Evolutionary conservation across 495 filamentous ascomycete genomes (phyloP).

Genomic region (Penicillium longicatenatum): DNA sequence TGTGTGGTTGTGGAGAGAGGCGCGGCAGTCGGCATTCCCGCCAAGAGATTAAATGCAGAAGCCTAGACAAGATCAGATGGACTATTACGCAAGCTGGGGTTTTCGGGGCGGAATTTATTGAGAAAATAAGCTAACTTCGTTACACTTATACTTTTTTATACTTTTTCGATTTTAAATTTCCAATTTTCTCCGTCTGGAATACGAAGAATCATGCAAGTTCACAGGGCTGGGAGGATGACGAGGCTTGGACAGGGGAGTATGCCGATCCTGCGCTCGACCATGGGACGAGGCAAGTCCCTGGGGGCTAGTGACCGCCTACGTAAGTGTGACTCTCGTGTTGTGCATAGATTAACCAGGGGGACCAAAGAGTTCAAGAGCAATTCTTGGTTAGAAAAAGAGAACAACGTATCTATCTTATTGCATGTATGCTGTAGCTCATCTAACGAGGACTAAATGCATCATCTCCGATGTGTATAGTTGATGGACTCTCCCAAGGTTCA

Average conservation of each 20-base stretch:
- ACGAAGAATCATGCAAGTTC: constrained; percentile 4
- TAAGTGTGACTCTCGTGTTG: not conserved
- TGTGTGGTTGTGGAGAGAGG: not conserved
- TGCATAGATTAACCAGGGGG: not conserved
- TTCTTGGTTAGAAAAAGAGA: not conserved
- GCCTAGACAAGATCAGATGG: not conserved
- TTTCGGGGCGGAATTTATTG: not conserved
- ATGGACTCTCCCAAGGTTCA: not conserved
- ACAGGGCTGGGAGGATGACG: constrained; percentile 31
- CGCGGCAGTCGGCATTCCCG: not conserved
- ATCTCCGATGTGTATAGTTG: not conserved
- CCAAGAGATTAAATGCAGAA: constrained; percentile 5
- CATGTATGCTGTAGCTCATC: not conserved
- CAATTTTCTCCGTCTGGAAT: not conserved
- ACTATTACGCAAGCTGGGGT: not conserved
- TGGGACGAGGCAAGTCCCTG: constrained; percentile 3
- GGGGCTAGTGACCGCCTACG: not conserved
- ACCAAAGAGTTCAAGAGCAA: not conserved
- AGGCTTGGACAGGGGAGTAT: constrained; percentile 16
- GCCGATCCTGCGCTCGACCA: constrained; percentile 22
- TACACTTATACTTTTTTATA: not conserved
- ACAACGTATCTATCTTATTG: not conserved
- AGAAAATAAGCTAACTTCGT: not conserved
- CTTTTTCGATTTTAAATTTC: not conserved
- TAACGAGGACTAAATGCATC: not conserved